Percentiles rank a stretch among this genome's conserved stretches.
phyloP scores from a whole-genome alignment of 1,139 yeast species.

The Hyphopichia wangnamkhiaoensis region DNA sequence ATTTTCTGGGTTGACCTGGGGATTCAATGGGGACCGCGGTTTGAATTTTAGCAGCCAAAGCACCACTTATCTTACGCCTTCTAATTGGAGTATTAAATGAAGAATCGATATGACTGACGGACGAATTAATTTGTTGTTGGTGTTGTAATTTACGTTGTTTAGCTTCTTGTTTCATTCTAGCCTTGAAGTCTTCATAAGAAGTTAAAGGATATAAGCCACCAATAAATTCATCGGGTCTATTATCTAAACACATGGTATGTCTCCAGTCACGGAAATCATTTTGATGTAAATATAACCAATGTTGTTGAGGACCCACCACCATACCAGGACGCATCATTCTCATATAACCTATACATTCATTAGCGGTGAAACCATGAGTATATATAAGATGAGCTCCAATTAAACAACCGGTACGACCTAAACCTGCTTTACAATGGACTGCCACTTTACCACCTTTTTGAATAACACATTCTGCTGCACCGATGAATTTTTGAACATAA shows the following conservation, averaged over 20 bases:
- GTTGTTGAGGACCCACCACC: constrained; percentile 99
- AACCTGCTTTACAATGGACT: constrained; percentile 97
- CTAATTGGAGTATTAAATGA: constrained; percentile 71
- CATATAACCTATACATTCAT: constrained; percentile 95
- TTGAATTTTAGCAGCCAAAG: constrained; percentile 65
- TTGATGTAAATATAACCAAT: constrained; percentile 95
- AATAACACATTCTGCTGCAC: constrained; percentile 90
- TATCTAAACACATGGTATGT: constrained; percentile 83
- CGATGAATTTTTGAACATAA: constrained; percentile 86
- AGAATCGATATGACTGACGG: constrained; percentile 38
- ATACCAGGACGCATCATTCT: constrained; percentile 96
- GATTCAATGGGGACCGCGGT: constrained; percentile 87
- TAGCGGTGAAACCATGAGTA: constrained; percentile 95
- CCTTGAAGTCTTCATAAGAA: constrained; percentile 53
- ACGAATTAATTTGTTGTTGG: constrained; percentile 31
- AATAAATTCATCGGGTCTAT: constrained; percentile 65
- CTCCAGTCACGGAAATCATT: constrained; percentile 96
- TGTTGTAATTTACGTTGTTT: constrained; percentile 42
- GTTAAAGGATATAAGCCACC: constrained; percentile 80
- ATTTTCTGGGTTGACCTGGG: constrained; percentile 96
- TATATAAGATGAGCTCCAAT: constrained; percentile 96
- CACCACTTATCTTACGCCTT: constrained; percentile 69
- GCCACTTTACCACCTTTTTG: constrained; percentile 88
- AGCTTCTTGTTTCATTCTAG: constrained; percentile 47
- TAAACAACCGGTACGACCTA: constrained; percentile 96